phyloP scores from a whole-genome alignment of 75 land plant genomes.

The Gnetum montanum region DNA sequence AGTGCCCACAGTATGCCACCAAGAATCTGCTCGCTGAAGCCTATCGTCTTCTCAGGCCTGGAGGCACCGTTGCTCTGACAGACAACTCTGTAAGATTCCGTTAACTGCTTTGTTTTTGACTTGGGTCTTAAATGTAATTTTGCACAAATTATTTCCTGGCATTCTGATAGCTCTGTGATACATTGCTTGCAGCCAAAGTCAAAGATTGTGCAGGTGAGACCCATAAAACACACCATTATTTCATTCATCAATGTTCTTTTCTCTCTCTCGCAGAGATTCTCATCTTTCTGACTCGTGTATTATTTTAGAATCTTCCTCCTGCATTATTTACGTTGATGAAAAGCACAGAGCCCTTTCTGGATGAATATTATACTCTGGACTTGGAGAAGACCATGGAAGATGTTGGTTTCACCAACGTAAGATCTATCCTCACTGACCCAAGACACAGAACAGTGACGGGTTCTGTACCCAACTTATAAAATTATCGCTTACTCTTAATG shows the following conservation, averaged over 20 bases:
- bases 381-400: slow-evolving; percentile 54
- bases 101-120: background rate
- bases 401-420: slow-evolving; percentile 57
- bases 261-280: too few relatives aligned
- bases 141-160: background rate
- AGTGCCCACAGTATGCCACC: slow-evolving; percentile 74
- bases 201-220: slow-evolving; percentile 69
- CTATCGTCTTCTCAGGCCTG: slow-evolving; percentile 65
- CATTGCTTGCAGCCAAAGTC: slow-evolving; percentile 52
- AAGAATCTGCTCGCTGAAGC: slow-evolving; percentile 54
- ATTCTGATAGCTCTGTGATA: background rate
- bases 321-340: slow-evolving; percentile 75
- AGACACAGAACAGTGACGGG: slow-evolving; percentile 79
- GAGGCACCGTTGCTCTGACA: slow-evolving; percentile 74
- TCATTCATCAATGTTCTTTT: background rate
- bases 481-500: too few relatives aligned
- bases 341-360: slow-evolving; percentile 82
- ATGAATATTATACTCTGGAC: slow-evolving; percentile 73
- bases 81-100: slow-evolving; percentile 61
- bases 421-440: slow-evolving; percentile 56
- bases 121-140: background rate
- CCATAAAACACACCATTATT: background rate
- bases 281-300: too few relatives aligned
- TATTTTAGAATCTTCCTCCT: slow-evolving; percentile 45
- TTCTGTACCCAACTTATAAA: slow-evolving; percentile 35